Percentiles rank a stretch among this genome's conserved stretches.
Conservation (phyloP, 805 yeast genomes). For the Henningerozyma blattae region DNA sequence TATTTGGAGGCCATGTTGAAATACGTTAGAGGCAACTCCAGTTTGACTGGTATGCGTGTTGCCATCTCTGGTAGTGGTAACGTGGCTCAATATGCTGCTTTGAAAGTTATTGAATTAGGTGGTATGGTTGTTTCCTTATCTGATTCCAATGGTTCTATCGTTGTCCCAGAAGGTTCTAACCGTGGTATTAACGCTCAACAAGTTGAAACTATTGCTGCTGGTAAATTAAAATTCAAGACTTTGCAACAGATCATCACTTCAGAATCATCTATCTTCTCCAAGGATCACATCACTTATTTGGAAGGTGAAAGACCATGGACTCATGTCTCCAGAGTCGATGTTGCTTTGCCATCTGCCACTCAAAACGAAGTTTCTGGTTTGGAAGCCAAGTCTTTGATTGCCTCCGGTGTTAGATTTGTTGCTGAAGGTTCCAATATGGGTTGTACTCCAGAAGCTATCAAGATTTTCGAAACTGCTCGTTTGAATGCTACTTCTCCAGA, state of each 20-base stretch:
- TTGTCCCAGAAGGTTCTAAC: slow-evolving; percentile 40
- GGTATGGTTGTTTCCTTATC: slow-evolving; percentile 89
- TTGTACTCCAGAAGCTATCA: slow-evolving; percentile 93
- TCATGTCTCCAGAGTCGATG: slow-evolving; percentile 81
- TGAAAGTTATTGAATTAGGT: slow-evolving; percentile 93
- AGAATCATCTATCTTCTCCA: slow-evolving; percentile 46
- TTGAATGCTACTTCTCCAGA: slow-evolving; percentile 27
- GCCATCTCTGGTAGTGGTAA: slow-evolving; percentile 97
- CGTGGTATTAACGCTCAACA: slow-evolving; percentile 79
- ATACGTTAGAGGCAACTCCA: slow-evolving; percentile 81
- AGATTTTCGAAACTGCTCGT: slow-evolving; percentile 82
- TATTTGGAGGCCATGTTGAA: slow-evolving; percentile 97
- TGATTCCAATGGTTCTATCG: slow-evolving; percentile 86
- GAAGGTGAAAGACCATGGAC: slow-evolving; percentile 96
- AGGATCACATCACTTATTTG: slow-evolving; percentile 58
- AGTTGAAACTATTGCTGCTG: slow-evolving; percentile 59
- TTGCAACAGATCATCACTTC: slow-evolving; percentile 53
- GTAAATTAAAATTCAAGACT: slow-evolving; percentile 67
- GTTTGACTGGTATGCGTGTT: slow-evolving; percentile 86
- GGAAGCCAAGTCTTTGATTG: slow-evolving; percentile 90
- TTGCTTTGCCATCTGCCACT: slow-evolving; percentile 96
- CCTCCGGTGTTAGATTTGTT: slow-evolving; percentile 81
- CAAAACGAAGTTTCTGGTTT: slow-evolving; percentile 96
- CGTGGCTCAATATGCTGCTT: slow-evolving; percentile 98
- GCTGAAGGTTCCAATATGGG: slow-evolving; percentile 99